Evolutionary conservation across 1,139 yeast genomes (phyloP).

Genomic region (Lizanozyma gosingica): DNA sequence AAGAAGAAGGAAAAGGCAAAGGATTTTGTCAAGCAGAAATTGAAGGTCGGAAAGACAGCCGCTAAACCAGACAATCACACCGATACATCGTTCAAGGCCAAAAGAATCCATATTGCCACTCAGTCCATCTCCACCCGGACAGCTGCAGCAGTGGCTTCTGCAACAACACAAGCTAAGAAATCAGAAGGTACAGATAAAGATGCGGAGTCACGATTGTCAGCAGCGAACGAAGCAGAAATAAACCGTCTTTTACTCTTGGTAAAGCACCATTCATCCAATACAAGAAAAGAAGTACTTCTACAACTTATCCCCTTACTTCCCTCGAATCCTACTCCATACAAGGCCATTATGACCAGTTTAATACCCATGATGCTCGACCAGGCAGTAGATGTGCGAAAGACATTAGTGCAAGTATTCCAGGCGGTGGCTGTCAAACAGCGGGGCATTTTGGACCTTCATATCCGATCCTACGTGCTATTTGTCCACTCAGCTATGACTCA

Average conservation of each 20-base stretch:
- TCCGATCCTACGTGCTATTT: conserved; percentile 58
- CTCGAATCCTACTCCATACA: conserved; percentile 43
- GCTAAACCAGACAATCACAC: conserved; percentile 69
- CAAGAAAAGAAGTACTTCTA: conserved; percentile 65
- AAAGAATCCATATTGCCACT: conserved; percentile 53
- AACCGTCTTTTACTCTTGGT: conserved; percentile 55
- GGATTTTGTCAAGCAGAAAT: conserved; percentile 72
- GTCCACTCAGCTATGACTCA: conserved; percentile 96
- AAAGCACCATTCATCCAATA: conserved; percentile 67
- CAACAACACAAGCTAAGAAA: conserved; percentile 2
- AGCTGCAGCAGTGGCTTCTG: conserved; percentile 4
- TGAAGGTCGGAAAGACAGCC: conserved; percentile 80
- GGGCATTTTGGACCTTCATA: conserved; percentile 58
- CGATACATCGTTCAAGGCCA: conserved; percentile 79
- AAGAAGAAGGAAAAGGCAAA: conserved; percentile 63
- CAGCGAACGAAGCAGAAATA: conserved; percentile 34
- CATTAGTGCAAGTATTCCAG: conserved; percentile 44
- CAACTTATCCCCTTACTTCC: conserved; percentile 41
- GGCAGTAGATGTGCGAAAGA: conserved; percentile 55
- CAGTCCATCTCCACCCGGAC: conserved; percentile 32
- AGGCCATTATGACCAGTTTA: conserved; percentile 46
- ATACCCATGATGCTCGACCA: conserved; percentile 57
- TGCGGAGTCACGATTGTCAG: conserved; percentile 2
- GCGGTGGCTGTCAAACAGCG: conserved; percentile 43
- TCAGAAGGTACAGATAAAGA: background rate